phyloP scores from a whole-genome alignment of 495 filamentous ascomycete species.

The Penicillium alfredii region DNA sequence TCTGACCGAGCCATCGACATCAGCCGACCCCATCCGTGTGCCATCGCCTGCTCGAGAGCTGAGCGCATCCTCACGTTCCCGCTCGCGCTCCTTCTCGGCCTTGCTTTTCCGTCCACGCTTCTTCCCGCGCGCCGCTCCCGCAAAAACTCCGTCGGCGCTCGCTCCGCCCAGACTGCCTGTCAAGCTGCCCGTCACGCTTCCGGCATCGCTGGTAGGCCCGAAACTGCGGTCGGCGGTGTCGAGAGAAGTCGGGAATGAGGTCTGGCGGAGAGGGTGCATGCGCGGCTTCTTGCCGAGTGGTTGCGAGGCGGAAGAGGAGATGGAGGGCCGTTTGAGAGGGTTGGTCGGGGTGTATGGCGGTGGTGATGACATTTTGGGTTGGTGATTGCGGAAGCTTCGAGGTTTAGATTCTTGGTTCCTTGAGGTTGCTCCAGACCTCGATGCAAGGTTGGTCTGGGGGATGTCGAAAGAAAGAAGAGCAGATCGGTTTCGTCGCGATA shows the following conservation, averaged over 20 bases:
- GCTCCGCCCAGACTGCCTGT: constrained; percentile 49
- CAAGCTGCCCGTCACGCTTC: constrained; percentile 60
- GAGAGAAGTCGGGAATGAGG: constrained; percentile 68
- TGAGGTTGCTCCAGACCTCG: too few species aligned
- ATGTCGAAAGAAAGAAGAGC: too few species aligned
- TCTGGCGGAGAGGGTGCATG: constrained; percentile 78
- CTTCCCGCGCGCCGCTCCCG: constrained; percentile 40
- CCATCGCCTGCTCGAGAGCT: constrained; percentile 46
- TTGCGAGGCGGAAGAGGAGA: constrained; percentile 36
- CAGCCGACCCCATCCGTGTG: constrained; percentile 37
- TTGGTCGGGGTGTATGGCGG: constrained; percentile 32
- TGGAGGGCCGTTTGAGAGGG: constrained; percentile 41
- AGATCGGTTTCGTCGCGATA: too few species aligned
- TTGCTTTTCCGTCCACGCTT: constrained; percentile 66
- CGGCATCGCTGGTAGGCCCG: constrained; percentile 58
- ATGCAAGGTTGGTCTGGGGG: too few species aligned
- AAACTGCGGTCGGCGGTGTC: constrained; percentile 54
- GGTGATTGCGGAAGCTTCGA: constrained; percentile 1
- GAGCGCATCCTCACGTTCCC: constrained; percentile 44
- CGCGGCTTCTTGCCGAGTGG: constrained; percentile 29
- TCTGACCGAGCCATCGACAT: constrained; percentile 41
- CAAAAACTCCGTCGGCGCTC: constrained; percentile 43
- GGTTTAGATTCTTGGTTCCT: too few species aligned
- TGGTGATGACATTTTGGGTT: constrained; percentile 40
- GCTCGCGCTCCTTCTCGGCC: constrained; percentile 39